These are phyloP conservation scores for Pleurotus giganteus DNA, from an alignment of 768 basidiomycete species.

Conservation along the genomic window DNA sequence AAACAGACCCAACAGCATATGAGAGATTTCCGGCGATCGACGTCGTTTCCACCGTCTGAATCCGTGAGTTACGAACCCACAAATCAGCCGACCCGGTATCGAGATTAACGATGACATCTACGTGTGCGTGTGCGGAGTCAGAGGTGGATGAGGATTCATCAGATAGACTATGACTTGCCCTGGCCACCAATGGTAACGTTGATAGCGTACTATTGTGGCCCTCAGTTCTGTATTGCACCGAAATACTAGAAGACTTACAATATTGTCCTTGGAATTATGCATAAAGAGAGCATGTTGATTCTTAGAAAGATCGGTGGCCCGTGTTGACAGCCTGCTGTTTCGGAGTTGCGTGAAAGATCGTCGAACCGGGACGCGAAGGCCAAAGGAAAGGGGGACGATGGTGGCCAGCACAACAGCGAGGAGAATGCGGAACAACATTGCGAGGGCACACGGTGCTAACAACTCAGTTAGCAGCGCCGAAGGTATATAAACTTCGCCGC, in stretches of 20 bases:
- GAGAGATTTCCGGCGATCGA: neutral
- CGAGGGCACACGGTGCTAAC: neutral
- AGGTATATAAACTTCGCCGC: no score
- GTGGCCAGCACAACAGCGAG: neutral
- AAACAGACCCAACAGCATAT: neutral
- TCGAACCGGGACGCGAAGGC: neutral
- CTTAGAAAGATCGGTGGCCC: neutral
- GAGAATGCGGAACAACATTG: neutral
- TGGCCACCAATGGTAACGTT: slow-evolving; percentile 3
- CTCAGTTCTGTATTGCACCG: neutral
- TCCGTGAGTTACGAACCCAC: neutral
- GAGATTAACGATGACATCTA: slow-evolving; percentile 1
- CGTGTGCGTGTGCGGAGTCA: neutral
- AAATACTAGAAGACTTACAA: neutral
- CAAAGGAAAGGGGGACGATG: neutral
- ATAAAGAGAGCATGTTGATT: slow-evolving; percentile 3
- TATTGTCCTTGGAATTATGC: neutral
- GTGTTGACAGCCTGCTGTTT: neutral
- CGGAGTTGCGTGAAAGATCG: neutral
- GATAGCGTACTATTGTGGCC: neutral
- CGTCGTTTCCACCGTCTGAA: neutral
- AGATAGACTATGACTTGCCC: neutral
- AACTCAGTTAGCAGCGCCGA: no score
- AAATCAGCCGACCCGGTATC: slow-evolving; percentile 2
- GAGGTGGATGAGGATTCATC: neutral